Conservation (phyloP, 2,329 filamentous ascomycete genomes). For the Calonectria crousiana region DNA sequence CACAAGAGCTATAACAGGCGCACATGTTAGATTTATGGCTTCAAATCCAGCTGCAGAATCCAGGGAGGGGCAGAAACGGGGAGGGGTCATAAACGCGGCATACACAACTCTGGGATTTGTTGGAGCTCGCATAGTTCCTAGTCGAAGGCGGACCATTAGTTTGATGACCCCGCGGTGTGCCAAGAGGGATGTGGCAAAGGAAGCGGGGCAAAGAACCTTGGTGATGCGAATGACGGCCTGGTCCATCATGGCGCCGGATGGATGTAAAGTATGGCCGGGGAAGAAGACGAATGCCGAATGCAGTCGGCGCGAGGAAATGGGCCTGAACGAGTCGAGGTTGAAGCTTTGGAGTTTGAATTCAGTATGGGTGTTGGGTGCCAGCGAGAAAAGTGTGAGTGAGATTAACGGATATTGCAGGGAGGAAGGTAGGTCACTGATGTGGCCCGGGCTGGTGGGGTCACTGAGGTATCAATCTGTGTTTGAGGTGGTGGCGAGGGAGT, state of each 20-base stretch:
- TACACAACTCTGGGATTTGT: conserved; percentile 85
- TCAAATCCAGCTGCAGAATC: not conserved
- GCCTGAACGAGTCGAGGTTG: conserved; percentile 29
- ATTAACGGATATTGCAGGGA: conserved; percentile 5
- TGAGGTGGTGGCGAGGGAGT: not conserved
- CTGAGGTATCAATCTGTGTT: not conserved
- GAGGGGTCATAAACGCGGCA: conserved; percentile 48
- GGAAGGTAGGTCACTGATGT: conserved; percentile 9
- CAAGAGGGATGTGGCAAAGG: conserved; percentile 26
- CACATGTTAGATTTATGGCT: conserved; percentile 19
- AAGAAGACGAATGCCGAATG: not conserved
- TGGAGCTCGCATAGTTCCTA: conserved; percentile 91
- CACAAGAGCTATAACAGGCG: conserved; percentile 73
- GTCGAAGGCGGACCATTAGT: conserved; percentile 27
- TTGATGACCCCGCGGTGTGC: conserved; percentile 28
- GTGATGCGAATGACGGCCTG: conserved; percentile 91
- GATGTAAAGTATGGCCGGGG: conserved; percentile 27
- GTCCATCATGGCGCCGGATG: conserved; percentile 63
- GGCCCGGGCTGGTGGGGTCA: not conserved
- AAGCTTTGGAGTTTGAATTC: not conserved
- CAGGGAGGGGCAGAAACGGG: not conserved
- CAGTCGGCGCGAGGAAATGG: conserved; percentile 26
- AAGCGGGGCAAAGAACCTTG: conserved; percentile 67
- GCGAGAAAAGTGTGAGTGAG: conserved; percentile 9
- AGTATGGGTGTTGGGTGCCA: conserved; percentile 19